phyloP scores from a whole-genome alignment of 305 asterid genomes.

The Coffea humblotiana region DNA sequence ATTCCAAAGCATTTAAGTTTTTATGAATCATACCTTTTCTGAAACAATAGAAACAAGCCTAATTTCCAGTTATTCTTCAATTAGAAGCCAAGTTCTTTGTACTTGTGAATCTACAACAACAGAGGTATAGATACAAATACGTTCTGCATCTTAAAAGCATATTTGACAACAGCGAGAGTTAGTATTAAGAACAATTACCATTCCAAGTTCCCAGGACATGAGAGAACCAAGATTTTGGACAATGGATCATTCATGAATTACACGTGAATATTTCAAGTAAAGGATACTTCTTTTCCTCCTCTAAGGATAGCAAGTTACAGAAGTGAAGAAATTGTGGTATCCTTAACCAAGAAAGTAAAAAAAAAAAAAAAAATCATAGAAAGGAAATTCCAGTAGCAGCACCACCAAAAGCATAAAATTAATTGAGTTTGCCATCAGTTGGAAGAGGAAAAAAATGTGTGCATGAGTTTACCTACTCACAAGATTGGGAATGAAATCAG shows the following conservation, averaged over 20 bases:
- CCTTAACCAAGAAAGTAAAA: background rate
- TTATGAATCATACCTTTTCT: no score
- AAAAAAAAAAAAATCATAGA: background rate
- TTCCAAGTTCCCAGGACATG: background rate
- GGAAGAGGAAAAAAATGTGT: background rate
- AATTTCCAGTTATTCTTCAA: background rate
- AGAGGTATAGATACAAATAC: background rate
- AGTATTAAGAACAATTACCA: background rate
- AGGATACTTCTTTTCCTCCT: background rate
- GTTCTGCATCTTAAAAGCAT: background rate
- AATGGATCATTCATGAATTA: background rate
- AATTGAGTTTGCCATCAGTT: background rate
- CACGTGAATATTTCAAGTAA: background rate
- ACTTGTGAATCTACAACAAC: background rate
- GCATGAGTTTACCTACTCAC: slow-evolving; percentile 58
- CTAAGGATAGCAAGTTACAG: no score
- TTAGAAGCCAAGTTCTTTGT: background rate
- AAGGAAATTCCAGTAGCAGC: background rate
- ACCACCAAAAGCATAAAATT: background rate
- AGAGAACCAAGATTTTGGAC: background rate
- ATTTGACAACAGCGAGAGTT: background rate
- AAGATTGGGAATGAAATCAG: slow-evolving; percentile 95
- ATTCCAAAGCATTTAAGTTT: background rate
- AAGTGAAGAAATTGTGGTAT: background rate
- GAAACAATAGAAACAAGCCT: background rate